Percentiles rank a stretch among this genome's conserved stretches.
These are phyloP conservation scores for Nepenthes gracilis DNA, from an alignment of 148 eudicot genomes.

Conservation along the genomic window DNA sequence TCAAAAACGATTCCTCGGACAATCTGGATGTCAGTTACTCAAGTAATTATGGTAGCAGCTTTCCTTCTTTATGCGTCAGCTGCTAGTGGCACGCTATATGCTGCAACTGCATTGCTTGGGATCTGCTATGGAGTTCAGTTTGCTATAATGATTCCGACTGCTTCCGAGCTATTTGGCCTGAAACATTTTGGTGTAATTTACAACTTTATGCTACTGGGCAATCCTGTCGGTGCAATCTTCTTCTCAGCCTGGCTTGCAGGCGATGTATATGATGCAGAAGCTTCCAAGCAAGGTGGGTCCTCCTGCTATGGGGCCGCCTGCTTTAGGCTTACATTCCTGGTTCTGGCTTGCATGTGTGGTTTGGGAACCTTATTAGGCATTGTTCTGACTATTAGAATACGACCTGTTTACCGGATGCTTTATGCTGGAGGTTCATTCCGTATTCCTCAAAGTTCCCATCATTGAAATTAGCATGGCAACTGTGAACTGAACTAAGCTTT, in stretches of 20 bases:
- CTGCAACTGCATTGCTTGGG: constrained; percentile 74
- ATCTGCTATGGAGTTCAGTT: constrained; percentile 87
- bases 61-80: constrained; percentile 79
- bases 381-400: constrained; percentile 56
- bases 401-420: constrained; percentile 83
- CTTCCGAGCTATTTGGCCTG: constrained; percentile 84
- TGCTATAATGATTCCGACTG: constrained; percentile 88
- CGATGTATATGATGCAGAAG: constrained; percentile 68
- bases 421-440: constrained; percentile 82
- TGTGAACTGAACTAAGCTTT: no score
- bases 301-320: constrained; percentile 69
- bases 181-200: constrained; percentile 77
- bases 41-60: constrained; percentile 49
- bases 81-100: constrained; percentile 55
- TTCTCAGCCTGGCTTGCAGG: constrained; percentile 87
- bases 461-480: constrained; percentile 11
- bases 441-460: constrained; percentile 33
- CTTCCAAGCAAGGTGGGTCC: constrained; percentile 52
- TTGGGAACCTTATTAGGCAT: constrained; percentile 59
- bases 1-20: constrained; percentile 70
- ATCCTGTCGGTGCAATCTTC: constrained; percentile 78
- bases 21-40: constrained; percentile 73
- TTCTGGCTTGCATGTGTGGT: constrained; percentile 65
- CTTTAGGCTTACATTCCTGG: constrained; percentile 69
- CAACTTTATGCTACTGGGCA: constrained; percentile 80